Evolutionary conservation across 1,139 yeast genomes (phyloP).

Genomic region (Saccharomyces hybrid): DNA sequence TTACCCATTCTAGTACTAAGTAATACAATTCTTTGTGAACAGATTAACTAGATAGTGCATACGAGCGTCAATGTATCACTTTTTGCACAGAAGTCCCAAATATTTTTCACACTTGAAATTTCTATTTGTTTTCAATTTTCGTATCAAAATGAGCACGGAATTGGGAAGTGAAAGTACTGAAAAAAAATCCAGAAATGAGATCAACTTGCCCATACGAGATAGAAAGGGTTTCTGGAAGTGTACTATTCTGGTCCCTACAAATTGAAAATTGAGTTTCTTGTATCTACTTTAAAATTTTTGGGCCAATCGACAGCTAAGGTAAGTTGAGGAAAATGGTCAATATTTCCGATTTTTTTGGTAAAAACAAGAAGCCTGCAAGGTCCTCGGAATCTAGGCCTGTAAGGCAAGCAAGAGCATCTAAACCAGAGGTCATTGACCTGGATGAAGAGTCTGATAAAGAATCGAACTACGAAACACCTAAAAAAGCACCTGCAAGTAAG

Average conservation of each 20-base stretch:
- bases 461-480: slow-evolving; percentile 1
- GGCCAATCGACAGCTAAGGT: neutral
- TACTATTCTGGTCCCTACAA: neutral
- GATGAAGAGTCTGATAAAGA: slow-evolving; percentile 18
- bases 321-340: slow-evolving; percentile 34
- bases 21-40: neutral
- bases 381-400: slow-evolving; percentile 4
- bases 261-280: neutral
- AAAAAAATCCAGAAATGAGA: neutral
- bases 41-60: neutral
- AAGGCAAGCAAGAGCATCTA: slow-evolving; percentile 9
- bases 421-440: slow-evolving; percentile 21
- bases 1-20: slow-evolving; percentile 20
- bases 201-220: too few species aligned
- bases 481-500: neutral
- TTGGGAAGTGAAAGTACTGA: neutral
- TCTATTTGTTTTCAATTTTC: neutral
- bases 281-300: neutral
- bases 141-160: neutral
- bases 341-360: slow-evolving; percentile 36
- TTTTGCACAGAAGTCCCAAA: neutral
- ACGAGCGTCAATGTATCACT: neutral
- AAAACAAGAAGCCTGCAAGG: slow-evolving; percentile 6
- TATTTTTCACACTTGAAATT: too few species aligned
- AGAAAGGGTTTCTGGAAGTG: neutral